Conservation (phyloP, 164 flowering plant genomes). For the Euptelea pleiosperma region DNA sequence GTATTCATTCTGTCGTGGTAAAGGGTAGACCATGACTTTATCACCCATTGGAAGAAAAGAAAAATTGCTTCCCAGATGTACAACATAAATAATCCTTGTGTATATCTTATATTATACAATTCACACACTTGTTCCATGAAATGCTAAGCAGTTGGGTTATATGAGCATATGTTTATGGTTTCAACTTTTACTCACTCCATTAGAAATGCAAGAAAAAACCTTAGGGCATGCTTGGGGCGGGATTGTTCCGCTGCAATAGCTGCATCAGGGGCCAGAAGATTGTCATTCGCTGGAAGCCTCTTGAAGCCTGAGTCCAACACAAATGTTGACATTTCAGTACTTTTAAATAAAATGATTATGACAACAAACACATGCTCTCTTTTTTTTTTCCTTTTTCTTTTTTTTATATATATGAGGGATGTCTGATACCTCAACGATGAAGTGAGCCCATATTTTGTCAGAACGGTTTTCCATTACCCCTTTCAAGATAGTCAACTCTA, state of each 20-base stretch:
- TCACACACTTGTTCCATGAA: not conserved
- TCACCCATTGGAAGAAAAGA: too few species aligned
- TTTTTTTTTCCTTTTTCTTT: too few species aligned
- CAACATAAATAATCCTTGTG: not conserved
- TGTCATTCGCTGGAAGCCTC: constrained; percentile 67
- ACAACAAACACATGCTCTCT: too few species aligned
- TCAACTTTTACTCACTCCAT: not conserved
- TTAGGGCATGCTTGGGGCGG: constrained; percentile 33
- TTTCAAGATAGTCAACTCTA: constrained; percentile 63
- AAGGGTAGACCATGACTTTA: constrained; percentile 5
- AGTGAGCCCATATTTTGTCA: constrained; percentile 59
- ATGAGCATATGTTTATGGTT: not conserved
- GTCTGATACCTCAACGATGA: constrained; percentile 64
- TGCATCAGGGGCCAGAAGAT: constrained; percentile 83
- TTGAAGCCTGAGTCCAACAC: constrained; percentile 38
- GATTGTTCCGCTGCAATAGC: constrained; percentile 44
- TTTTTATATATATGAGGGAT: too few species aligned
- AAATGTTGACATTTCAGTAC: not conserved
- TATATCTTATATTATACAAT: not conserved
- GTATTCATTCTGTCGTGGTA: constrained; percentile 33
- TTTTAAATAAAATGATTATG: not conserved
- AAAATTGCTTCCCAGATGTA: not conserved
- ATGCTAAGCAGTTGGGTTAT: not conserved
- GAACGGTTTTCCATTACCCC: constrained; percentile 54
- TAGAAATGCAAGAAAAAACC: not conserved